Percentiles rank a stretch among this genome's conserved stretches.
phyloP scores from a whole-genome alignment of 176 grass and related monocot species.

The Canna indica region DNA sequence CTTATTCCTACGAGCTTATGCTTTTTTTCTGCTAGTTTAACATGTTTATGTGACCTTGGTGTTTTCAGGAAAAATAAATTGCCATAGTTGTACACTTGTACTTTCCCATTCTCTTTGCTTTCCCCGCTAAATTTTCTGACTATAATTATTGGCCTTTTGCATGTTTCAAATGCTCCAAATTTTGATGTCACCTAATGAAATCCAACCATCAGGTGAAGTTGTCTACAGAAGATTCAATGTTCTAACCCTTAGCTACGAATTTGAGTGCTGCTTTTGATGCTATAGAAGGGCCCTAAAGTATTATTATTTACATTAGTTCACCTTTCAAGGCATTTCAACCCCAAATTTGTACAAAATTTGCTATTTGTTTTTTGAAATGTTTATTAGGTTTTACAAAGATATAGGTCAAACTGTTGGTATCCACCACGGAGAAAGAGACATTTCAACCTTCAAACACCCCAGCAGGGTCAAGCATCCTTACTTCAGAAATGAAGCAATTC shows the following conservation, averaged over 20 bases:
- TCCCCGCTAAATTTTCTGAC: background rate
- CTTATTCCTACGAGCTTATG: slow-evolving; percentile 12
- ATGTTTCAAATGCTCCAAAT: background rate
- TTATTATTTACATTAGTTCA: background rate
- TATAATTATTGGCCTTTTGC: background rate
- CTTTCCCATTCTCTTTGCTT: background rate
- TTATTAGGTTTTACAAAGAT: no score
- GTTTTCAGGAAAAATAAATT: background rate
- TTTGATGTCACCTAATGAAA: background rate
- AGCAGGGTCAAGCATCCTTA: no score
- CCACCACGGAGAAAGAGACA: no score
- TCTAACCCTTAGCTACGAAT: background rate
- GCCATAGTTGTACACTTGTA: background rate
- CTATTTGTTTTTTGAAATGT: no score
- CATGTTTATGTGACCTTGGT: background rate
- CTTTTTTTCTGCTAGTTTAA: background rate
- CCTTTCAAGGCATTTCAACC: background rate
- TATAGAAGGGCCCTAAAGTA: background rate
- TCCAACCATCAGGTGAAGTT: background rate
- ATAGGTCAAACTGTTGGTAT: no score
- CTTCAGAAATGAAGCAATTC: no score
- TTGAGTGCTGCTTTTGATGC: background rate
- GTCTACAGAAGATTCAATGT: background rate
- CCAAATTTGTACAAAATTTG: no score
- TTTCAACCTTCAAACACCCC: no score